phyloP scores from a whole-genome alignment of 2,329 filamentous ascomycete genomes.

The Passalora sequoiae region DNA sequence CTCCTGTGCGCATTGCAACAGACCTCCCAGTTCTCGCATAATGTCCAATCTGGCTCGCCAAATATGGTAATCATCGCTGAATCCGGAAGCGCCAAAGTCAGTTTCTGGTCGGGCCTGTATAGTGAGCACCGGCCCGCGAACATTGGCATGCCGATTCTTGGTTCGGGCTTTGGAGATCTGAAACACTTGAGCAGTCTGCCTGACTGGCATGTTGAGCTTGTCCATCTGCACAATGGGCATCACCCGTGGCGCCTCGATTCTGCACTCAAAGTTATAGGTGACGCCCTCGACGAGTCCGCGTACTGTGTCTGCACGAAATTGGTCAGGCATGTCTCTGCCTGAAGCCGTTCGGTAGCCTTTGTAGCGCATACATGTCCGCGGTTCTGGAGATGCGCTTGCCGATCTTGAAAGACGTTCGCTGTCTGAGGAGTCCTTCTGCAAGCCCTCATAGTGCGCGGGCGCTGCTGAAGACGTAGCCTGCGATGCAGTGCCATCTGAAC shows the following conservation, averaged over 20 bases:
- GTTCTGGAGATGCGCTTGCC: conserved; percentile 14
- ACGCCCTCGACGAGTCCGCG: conserved; percentile 54
- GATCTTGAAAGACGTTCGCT: conserved; percentile 4
- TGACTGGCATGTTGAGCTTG: conserved; percentile 51
- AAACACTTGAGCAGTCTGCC: conserved; percentile 52
- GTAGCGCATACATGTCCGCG: conserved; percentile 38
- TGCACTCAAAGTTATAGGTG: conserved; percentile 55
- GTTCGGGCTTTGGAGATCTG: conserved; percentile 50
- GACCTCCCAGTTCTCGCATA: conserved; percentile 53
- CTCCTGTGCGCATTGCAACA: conserved; percentile 57
- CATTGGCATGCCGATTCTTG: conserved; percentile 49
- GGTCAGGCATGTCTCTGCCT: conserved; percentile 55
- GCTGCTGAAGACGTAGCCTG: no score
- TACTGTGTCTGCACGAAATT: conserved; percentile 52
- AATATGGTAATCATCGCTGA: conserved; percentile 24
- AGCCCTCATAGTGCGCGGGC: neutral
- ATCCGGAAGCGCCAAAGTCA: conserved; percentile 37
- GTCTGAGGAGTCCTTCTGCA: conserved; percentile 1
- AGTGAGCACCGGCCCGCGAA: conserved; percentile 55
- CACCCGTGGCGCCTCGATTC: conserved; percentile 42
- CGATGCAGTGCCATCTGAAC: neutral
- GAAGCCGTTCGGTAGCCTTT: conserved; percentile 55
- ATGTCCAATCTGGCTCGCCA: conserved; percentile 44
- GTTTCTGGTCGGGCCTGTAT: conserved; percentile 53
- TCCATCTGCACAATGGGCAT: conserved; percentile 42